Evolutionary conservation across 1,284 basidiomycete genomes (phyloP).

Genomic region (Cutaneotrichosporon dermatis): DNA sequence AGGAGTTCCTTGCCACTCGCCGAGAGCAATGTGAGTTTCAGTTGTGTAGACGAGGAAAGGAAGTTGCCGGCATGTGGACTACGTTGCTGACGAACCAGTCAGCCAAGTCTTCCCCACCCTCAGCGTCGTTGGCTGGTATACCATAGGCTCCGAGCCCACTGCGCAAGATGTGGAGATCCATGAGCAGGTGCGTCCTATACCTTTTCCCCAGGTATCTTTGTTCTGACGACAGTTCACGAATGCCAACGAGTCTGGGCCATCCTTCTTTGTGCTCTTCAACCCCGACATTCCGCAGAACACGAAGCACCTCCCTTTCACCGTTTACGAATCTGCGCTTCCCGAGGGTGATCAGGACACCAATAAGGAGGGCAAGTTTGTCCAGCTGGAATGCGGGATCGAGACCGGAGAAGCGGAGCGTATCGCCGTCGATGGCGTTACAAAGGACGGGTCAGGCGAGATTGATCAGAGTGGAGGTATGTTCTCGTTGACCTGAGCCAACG

Average conservation of each 20-base stretch:
- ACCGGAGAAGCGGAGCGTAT: conserved; percentile 98
- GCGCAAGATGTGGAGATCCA: conserved; percentile 73
- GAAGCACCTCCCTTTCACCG: conserved; percentile 73
- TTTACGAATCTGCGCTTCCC: conserved; percentile 83
- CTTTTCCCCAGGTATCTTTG: neutral
- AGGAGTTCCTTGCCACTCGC: conserved; percentile 73
- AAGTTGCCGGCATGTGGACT: too few species aligned
- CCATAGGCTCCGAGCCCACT: conserved; percentile 68
- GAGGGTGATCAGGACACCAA: conserved; percentile 55
- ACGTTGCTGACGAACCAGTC: conserved; percentile 56
- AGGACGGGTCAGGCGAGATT: conserved; percentile 61
- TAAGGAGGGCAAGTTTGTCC: conserved; percentile 57
- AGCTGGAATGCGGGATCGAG: conserved; percentile 69
- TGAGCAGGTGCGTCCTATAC: conserved; percentile 60
- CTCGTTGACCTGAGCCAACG: conserved; percentile 4
- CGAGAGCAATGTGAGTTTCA: conserved; percentile 78
- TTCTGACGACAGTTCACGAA: conserved; percentile 56
- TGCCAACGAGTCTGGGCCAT: conserved; percentile 46
- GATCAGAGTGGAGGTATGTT: conserved; percentile 54
- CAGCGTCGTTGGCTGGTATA: conserved; percentile 97
- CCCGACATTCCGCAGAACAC: conserved; percentile 31
- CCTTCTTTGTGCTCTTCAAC: conserved; percentile 53
- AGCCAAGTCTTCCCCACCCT: conserved; percentile 96
- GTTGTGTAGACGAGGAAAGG: too few species aligned
- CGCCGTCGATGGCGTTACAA: conserved; percentile 91